These are phyloP conservation scores for Filobasidium uniguttulatum DNA, from an alignment of 1,284 basidiomycete genomes.

Conservation along the genomic window DNA sequence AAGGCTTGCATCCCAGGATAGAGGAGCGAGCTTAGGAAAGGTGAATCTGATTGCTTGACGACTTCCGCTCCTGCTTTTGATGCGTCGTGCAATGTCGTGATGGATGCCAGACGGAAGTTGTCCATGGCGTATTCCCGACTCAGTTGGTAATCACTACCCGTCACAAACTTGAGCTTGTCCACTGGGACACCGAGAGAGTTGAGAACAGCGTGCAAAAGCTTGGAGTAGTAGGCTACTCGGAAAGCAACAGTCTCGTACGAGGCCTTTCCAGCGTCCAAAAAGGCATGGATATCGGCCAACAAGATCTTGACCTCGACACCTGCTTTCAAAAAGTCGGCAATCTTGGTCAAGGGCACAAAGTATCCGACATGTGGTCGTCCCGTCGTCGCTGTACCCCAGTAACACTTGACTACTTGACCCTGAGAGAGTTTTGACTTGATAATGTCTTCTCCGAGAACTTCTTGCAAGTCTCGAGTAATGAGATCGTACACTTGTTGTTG, in stretches of 20 bases:
- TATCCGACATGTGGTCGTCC: slow-evolving; percentile 95
- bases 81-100: slow-evolving; percentile 87
- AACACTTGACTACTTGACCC: slow-evolving; percentile 60
- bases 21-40: slow-evolving; percentile 76
- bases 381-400: slow-evolving; percentile 90
- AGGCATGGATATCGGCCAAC: slow-evolving; percentile 93
- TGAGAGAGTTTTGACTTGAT: slow-evolving; percentile 73
- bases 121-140: slow-evolving; percentile 86
- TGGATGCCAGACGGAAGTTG: slow-evolving; percentile 75
- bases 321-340: slow-evolving; percentile 88
- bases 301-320: slow-evolving; percentile 84
- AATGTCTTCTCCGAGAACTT: slow-evolving; percentile 72
- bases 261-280: slow-evolving; percentile 95
- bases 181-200: slow-evolving; percentile 78
- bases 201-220: slow-evolving; percentile 70
- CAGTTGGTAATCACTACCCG: slow-evolving; percentile 72
- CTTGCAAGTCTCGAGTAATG: slow-evolving; percentile 75
- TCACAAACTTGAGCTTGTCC: slow-evolving; percentile 67
- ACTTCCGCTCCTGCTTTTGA: slow-evolving; percentile 99
- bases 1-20: slow-evolving; percentile 95
- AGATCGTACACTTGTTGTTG: slow-evolving; percentile 58
- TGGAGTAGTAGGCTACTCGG: slow-evolving; percentile 82
- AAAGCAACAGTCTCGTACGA: slow-evolving; percentile 84
- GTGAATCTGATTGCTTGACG: slow-evolving; percentile 91
- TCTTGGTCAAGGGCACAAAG: slow-evolving; percentile 88